Percentiles rank a stretch among this genome's conserved stretches.
Conservation (phyloP, 768 basidiomycete genomes). For the Suillus fuscotomentosus region DNA sequence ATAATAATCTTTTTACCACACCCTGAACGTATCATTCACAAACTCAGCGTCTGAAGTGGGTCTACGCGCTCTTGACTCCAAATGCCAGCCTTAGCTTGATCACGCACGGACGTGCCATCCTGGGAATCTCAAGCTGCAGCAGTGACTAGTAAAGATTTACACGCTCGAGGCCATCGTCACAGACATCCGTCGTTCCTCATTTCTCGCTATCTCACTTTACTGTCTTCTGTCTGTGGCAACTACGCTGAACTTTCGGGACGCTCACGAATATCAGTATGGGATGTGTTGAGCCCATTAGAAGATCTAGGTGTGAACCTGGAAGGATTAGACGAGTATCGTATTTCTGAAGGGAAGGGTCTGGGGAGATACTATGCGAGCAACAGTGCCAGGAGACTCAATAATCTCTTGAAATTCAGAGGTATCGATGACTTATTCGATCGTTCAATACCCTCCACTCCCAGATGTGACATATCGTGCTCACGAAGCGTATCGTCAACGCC, state of each 20-base stretch:
- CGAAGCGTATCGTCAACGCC: slow-evolving; percentile 38
- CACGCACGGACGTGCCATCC: slow-evolving; percentile 8
- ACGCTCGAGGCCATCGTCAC: slow-evolving; percentile 72
- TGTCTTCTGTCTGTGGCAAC: slow-evolving; percentile 67
- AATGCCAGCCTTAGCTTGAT: background rate
- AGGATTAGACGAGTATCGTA: slow-evolving; percentile 65
- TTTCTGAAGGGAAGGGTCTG: slow-evolving; percentile 68
- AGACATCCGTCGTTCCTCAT: slow-evolving; percentile 68
- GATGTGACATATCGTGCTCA: slow-evolving; percentile 19
- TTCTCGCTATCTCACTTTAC: slow-evolving; percentile 66
- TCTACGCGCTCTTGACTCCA: no score
- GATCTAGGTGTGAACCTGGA: slow-evolving; percentile 72
- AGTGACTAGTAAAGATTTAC: slow-evolving; percentile 64
- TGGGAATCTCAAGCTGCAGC: slow-evolving; percentile 41
- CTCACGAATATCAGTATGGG: slow-evolving; percentile 52
- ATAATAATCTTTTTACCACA: no score
- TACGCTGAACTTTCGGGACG: slow-evolving; percentile 79
- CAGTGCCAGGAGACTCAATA: slow-evolving; percentile 64
- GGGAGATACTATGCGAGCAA: slow-evolving; percentile 59
- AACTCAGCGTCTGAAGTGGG: no score
- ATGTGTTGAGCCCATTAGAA: slow-evolving; percentile 65
- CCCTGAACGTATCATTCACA: no score
- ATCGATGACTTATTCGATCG: slow-evolving; percentile 22
- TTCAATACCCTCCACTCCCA: slow-evolving; percentile 36
- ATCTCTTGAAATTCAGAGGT: slow-evolving; percentile 73